Conservation (phyloP, 192 early-diverging fungal genomes). For the Glomus cerebriforme region DNA sequence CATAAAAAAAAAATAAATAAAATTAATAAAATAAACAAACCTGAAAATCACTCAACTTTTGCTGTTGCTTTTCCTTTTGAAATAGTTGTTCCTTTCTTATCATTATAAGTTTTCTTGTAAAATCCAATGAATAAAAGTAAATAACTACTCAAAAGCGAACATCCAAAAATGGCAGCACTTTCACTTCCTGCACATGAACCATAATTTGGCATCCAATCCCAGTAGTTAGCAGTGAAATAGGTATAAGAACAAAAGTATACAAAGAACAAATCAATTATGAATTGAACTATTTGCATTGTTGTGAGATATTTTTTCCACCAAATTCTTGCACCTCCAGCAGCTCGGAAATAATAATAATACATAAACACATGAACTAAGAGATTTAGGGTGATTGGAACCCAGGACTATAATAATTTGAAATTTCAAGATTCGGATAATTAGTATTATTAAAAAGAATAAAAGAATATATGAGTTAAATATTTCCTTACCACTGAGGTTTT, state of each 20-base stretch:
- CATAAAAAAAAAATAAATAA: too few relatives aligned
- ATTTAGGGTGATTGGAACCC: conserved; percentile 83
- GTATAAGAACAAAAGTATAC: conserved; percentile 89
- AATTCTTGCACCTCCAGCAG: conserved; percentile 71
- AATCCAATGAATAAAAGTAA: conserved; percentile 91
- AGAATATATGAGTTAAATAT: background rate
- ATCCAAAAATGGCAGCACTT: conserved; percentile 81
- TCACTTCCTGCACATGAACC: conserved; percentile 78
- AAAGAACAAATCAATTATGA: conserved; percentile 83
- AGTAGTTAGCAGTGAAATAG: conserved; percentile 72
- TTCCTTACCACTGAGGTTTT: conserved; percentile 66
- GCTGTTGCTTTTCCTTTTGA: background rate
- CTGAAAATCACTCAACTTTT: background rate
- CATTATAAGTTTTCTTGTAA: conserved; percentile 79
- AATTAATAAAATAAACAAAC: background rate
- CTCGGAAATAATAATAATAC: conserved; percentile 90
- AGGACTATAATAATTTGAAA: conserved; percentile 47
- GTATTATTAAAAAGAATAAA: background rate
- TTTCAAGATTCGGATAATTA: background rate
- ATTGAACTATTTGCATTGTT: conserved; percentile 88
- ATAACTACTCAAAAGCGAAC: conserved; percentile 76
- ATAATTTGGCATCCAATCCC: conserved; percentile 56
- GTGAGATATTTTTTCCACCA: conserved; percentile 97
- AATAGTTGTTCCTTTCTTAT: conserved; percentile 49
- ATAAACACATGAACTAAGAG: conserved; percentile 88